Evolutionary conservation across 345 rosid genomes (phyloP), one percentile per base, ranked within the genome.

Genomic region (Ailanthus altissimus): DNA sequence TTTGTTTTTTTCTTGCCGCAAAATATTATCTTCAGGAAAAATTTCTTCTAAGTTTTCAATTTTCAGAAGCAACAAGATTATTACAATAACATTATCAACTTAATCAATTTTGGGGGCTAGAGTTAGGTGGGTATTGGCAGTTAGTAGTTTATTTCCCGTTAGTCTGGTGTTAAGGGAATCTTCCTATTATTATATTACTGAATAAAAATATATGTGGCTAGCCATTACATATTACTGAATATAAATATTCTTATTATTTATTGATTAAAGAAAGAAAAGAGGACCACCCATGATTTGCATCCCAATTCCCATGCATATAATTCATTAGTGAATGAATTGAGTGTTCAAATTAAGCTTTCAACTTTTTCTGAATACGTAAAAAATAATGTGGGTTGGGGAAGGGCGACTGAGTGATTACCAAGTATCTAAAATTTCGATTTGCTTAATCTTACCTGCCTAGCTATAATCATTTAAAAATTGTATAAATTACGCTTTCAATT

Each of bases 91-190:
- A 53, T 32, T 67, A 58, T 40, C 47, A 16, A 69, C n/a, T 53
- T 70, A 61, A 42, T 46, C 40, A 49, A 46, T 21, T 4, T 38
- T 57, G 64, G 50, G 49, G 59, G 67, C 12, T 53, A 32, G 49
- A 53, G 75, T 65, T 75, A 66, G 81, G 83, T 80, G 79, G 77
- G 54, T 15, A 59, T 63, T 74, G 83, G 81, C 83, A 80, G 86
- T 83, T 83, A 76, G 83, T 71, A 83, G 79, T 80, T 83, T 80
- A 58, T 74, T 68, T 69, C 60, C 21, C 23, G 73, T 40, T 45
- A 12, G 36, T 72, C 56, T 75, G 67, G 59, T 79, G 81, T 79
- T 79, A 61, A 62, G 62, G 78, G 79, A 75, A 75, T 72, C 56
- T 11, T 68, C 54, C 45, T 45, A 56, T 54, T 51, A 73, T 76